Evolutionary conservation across 768 basidiomycete genomes (phyloP), one percentile per base, ranked within the genome.

Genomic region (Kwoniella newhampshirensis): DNA sequence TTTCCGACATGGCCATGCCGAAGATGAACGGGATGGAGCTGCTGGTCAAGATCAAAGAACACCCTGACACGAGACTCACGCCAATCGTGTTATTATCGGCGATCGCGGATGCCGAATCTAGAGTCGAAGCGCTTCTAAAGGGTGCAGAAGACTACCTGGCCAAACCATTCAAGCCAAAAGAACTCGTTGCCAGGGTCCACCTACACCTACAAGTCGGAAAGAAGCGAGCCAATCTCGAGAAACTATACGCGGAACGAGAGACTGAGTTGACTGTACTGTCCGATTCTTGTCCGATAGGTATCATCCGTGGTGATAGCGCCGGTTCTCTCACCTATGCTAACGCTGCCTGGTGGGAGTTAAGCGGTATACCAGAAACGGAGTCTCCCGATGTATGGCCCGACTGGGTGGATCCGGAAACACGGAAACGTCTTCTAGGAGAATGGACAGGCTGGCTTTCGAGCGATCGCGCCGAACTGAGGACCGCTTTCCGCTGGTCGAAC

Each of bases 141-240:
- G 79, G 78, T 3, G 78, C 78, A 1, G 78, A 79, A 46, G 79
- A 75, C 51, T 79, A 76, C 53, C 60, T 80, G 13, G 59, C 67
- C 12, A 80, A 80, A 59, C 79, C 79, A 1, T 80, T 79, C 70
- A 74, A 71, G 37, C 66, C 75, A 1, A 70, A 73, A 43, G 78
- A 79, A 54, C 61, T 80, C 9, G 53, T 80, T 27, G 79, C 79
- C 6, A 69, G 79, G 17, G 76, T 71, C 4, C 74, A 78, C 47
- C 66, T 80, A 15, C 78, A 79, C 42, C 68, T 80, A 60, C 78
- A 79, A 45, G 63, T 80, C 11, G 79, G 79, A 27, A 80, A 80
- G 60, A 76, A 76, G 30, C 63, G 71, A 3, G 54, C 54, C n/a
- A 59, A 62, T 21, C 49, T 75, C 28, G 74, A 75, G 46, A 44